Base-by-base conservation (phyloP, 1,284 basidiomycete genomes). In the Volvariella surrecta region DNA sequence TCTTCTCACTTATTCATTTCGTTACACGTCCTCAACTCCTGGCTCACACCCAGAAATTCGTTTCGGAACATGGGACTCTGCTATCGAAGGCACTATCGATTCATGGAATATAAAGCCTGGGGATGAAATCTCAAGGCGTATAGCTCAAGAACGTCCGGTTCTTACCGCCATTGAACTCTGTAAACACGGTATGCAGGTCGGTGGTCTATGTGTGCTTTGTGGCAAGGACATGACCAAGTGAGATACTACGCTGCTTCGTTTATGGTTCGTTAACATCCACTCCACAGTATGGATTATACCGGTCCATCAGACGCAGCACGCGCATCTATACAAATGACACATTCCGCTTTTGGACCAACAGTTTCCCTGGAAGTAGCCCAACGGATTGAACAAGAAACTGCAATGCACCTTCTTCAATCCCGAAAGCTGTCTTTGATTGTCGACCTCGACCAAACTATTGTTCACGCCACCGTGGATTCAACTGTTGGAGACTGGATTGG, bases 391-490 rank as follows among this genome's bases (percentile, higher is more conserved):
- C 74, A 74, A 22, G 84, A 92, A 55, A 85, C 84, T 3, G 85
- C 89, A 1, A 66, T 82, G 2, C 79, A 82, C 48, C 79, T 99
- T 20, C 73, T 92, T 52, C 73, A 75, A 40, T 68, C 79, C 11
- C 76, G 82, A 46, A 92, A 86, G 57, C 79, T 99, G 17, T 91
- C 90, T 9, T 80, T 99, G 49, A 97, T 99, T 55, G 95, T 99
- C 54, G 95, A 99, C 68, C 78, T 99, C 32, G 95, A 99, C 67
- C 95, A 99, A 63, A 99, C 95, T 4, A 93, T 99, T 58, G 92
- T 99, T 7, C 95, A 99, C 59, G 95, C 96, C 8, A 98, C 95
- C 0, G 95, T 98, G 28, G 95, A 99, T 62, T 94, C 96, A 1
- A 98, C 95, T 0, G 92, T 98, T 0, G 93, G 92, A 19, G 94